Evolutionary conservation across 441 rosid genomes (phyloP), one percentile per base, ranked within the genome.

Genomic region (Pelargonium australe): DNA sequence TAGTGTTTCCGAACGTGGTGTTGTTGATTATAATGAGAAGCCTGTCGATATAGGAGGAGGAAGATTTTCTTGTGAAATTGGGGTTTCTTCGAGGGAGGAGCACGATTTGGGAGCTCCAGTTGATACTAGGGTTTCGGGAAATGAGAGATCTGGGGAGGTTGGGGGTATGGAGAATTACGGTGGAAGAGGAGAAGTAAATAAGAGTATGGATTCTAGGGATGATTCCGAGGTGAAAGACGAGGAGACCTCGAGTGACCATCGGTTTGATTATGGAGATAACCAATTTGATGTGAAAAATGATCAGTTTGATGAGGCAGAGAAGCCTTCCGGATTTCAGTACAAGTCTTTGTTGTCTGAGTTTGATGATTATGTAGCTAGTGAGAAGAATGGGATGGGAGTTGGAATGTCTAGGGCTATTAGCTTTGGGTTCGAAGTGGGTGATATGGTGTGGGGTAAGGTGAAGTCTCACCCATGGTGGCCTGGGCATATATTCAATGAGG

Each of bases 401-500:
- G 92, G 91, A 25, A 81, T 87, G 0, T 84, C 91, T 0, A 87
- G 93, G 82, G 90, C 95, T 1, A 73, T 83, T 81, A 88, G 85
- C 69, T 88, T 82, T 71, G 97, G 96, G 0, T 85, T 91, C 77
- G 85, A 88, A 71, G 87, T 94, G n/a, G 97, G 99, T 44, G 97
- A 91, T 80, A 81, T 94, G 96, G 96, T 94, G 47, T 94, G 99
- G 99, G 99, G 96, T 20, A 89, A 91, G 72, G 99, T 94, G 63
- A 94, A 94, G 83, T 94, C 99, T 20, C 99, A 94, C 75, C 99
- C 99, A 0, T 91, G 95, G 94, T 94, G 99, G 97, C 99, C 99
- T 0, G 99, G 99, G 49, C 99, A 91, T 74, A 94, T 94, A 66
- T 94, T 91, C 51, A 91, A 88, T 63, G 95, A 94, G 75, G 88